phyloP scores from a whole-genome alignment of 495 filamentous ascomycete genomes.

The Pseudotulostoma volvatum region DNA sequence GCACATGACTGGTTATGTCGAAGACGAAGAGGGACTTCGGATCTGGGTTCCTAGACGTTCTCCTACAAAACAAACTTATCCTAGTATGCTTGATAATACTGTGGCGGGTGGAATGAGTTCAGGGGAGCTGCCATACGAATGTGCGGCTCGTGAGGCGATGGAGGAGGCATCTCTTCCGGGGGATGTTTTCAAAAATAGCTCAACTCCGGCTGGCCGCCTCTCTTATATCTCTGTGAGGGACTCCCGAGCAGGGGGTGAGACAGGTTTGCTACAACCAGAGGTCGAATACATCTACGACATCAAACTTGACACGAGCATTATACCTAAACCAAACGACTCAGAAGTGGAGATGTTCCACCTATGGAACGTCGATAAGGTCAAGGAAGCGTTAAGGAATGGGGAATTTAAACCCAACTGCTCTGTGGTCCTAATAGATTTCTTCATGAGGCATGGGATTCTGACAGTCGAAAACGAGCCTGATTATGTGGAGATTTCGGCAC shows the following conservation, averaged over 20 bases:
- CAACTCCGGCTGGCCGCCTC: slow-evolving; percentile 38
- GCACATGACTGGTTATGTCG: slow-evolving; percentile 64
- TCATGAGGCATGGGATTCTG: slow-evolving; percentile 69
- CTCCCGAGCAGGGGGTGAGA: slow-evolving; percentile 64
- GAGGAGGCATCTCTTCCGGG: too few relatives aligned
- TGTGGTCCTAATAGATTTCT: slow-evolving; percentile 72
- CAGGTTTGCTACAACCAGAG: slow-evolving; percentile 78
- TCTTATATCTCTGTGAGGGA: slow-evolving; percentile 68
- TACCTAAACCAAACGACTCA: slow-evolving; percentile 60
- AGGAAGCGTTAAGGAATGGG: slow-evolving; percentile 48
- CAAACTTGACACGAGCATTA: slow-evolving; percentile 42
- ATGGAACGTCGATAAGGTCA: slow-evolving; percentile 55
- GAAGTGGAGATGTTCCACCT: slow-evolving; percentile 81
- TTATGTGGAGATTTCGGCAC: slow-evolving; percentile 57
- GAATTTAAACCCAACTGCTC: slow-evolving; percentile 93
- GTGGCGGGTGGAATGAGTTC: too few relatives aligned
- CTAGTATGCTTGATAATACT: too few relatives aligned
- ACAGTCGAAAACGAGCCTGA: slow-evolving; percentile 69
- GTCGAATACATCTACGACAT: slow-evolving; percentile 75
- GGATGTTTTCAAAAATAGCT: slow-evolving; percentile 41
- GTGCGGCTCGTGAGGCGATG: slow-evolving; percentile 65
- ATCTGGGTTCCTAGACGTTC: slow-evolving; percentile 76
- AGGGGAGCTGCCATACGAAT: slow-evolving; percentile 59
- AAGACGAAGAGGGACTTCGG: slow-evolving; percentile 44
- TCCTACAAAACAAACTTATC: slow-evolving; percentile 65